phyloP scores from a whole-genome alignment of 768 basidiomycete genomes.

The Hortiboletus campestris region DNA sequence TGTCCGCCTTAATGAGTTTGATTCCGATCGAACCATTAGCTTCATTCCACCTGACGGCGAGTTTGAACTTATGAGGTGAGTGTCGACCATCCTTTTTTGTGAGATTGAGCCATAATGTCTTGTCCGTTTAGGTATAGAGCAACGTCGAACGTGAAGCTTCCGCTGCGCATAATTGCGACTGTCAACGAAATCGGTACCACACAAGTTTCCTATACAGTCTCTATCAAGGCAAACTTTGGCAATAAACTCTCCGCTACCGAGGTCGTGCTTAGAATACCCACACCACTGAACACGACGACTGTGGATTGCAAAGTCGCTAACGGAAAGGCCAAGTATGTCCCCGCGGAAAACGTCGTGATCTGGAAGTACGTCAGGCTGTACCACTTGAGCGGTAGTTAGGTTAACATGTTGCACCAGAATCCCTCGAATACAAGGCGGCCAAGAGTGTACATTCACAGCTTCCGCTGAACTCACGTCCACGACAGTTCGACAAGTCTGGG shows the following conservation, averaged over 20 bases:
- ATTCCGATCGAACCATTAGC: slow-evolving; percentile 89
- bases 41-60: slow-evolving; percentile 99
- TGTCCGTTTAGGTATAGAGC: slow-evolving; percentile 74
- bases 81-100: slow-evolving; percentile 2
- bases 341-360: slow-evolving; percentile 91
- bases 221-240: slow-evolving; percentile 86
- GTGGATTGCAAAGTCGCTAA: slow-evolving; percentile 89
- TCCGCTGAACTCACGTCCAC: slow-evolving; percentile 83
- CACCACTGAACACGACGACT: slow-evolving; percentile 89
- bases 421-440: slow-evolving; percentile 87
- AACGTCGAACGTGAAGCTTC: slow-evolving; percentile 94
- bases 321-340: slow-evolving; percentile 97
- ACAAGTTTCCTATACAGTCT: slow-evolving; percentile 87
- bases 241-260: slow-evolving; percentile 91
- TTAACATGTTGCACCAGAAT: slow-evolving; percentile 52
- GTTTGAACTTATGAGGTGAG: slow-evolving; percentile 95
- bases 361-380: slow-evolving; percentile 79
- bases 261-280: slow-evolving; percentile 91
- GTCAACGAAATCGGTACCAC: slow-evolving; percentile 92
- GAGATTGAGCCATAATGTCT: not conserved
- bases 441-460: slow-evolving; percentile 83
- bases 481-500: slow-evolving; percentile 94
- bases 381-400: not conserved
- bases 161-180: slow-evolving; percentile 84
- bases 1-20: slow-evolving; percentile 92